Conservation (phyloP, 495 filamentous ascomycete species). For the Aspergillus nidulans region DNA sequence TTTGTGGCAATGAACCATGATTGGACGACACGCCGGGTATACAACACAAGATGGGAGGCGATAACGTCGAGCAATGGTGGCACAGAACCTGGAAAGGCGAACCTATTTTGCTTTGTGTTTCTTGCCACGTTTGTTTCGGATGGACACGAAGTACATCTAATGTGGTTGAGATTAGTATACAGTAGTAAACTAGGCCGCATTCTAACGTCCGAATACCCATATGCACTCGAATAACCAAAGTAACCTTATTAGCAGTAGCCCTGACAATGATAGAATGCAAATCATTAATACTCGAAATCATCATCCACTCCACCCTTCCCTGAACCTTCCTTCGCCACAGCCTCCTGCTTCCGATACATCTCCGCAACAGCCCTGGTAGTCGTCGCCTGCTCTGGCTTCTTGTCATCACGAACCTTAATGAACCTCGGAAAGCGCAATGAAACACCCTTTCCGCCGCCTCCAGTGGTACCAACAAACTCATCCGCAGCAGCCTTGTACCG, state of each 20-base stretch:
- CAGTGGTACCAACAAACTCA: conserved; percentile 49
- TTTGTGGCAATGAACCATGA: neutral
- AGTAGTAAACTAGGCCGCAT: too few species aligned
- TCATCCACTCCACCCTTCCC: conserved; percentile 85
- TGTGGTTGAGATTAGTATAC: too few species aligned
- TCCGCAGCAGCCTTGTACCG: conserved; percentile 79
- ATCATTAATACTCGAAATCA: conserved; percentile 86
- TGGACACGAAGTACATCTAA: too few species aligned
- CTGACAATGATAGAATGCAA: neutral
- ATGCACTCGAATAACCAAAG: neutral
- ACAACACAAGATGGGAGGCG: too few species aligned
- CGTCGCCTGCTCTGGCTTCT: conserved; percentile 90
- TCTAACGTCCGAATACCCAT: neutral
- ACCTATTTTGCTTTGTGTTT: too few species aligned
- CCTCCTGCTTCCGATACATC: conserved; percentile 95
- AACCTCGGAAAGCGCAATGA: conserved; percentile 87
- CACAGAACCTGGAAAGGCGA: too few species aligned
- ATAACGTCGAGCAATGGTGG: too few species aligned
- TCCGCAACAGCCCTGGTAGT: conserved; percentile 79
- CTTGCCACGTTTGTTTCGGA: too few species aligned
- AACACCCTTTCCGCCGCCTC: conserved; percentile 74
- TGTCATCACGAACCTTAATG: conserved; percentile 85
- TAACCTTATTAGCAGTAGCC: neutral
- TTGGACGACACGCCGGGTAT: too few species aligned
- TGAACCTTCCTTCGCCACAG: conserved; percentile 58